Conservation (phyloP, 1,284 basidiomycete species). For the Cryptococcus maquisensis region DNA sequence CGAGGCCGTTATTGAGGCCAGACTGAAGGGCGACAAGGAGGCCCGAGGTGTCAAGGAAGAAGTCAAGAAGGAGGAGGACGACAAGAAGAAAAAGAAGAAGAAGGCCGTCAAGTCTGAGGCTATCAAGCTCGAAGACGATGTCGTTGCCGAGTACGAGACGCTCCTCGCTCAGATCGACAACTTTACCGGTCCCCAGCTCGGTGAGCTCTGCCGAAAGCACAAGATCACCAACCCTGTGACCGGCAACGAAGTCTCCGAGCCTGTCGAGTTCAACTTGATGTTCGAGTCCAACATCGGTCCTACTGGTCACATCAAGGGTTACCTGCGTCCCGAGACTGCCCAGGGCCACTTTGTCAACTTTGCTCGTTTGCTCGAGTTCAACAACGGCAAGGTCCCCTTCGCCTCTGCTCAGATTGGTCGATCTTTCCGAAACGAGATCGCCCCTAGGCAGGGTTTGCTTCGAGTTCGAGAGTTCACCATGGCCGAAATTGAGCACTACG, state of each 20-base stretch:
- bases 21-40: conserved; percentile 85
- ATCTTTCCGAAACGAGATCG: conserved; percentile 97
- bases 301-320: conserved; percentile 94
- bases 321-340: conserved; percentile 94
- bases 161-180: conserved; percentile 95
- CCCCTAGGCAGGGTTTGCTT: conserved; percentile 88
- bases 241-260: conserved; percentile 85
- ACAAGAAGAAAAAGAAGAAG: conserved; percentile 77
- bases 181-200: conserved; percentile 83
- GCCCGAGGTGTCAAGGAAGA: conserved; percentile 66
- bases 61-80: conserved; percentile 58
- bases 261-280: conserved; percentile 98
- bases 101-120: conserved; percentile 72
- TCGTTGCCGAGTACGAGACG: conserved; percentile 72
- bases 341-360: conserved; percentile 99
- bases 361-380: conserved; percentile 92
- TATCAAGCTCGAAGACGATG: conserved; percentile 71
- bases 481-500: conserved; percentile 99
- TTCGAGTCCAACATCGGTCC: conserved; percentile 96
- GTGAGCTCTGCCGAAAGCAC: conserved; percentile 77
- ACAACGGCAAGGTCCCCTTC: conserved; percentile 93
- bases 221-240: conserved; percentile 87
- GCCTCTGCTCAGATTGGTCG: conserved; percentile 96
- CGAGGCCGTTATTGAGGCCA: conserved; percentile 84
- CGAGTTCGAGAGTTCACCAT: conserved; percentile 97